These are phyloP conservation scores for Pyrus pyrifolia DNA, from an alignment of 306 rosid genomes.

Conservation along the genomic window DNA sequence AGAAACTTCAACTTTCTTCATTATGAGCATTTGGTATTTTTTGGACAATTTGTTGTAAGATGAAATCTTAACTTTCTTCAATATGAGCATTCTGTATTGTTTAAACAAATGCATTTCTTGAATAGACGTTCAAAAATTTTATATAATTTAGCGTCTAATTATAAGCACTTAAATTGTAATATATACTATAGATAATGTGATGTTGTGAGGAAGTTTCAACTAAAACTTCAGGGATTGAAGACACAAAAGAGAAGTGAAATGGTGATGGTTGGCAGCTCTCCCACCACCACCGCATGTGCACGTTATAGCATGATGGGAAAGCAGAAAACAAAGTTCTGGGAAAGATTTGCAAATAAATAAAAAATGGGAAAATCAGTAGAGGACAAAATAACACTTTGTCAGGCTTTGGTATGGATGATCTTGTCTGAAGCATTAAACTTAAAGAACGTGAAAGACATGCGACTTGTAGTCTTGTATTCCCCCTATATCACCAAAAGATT, in stretches of 20 bases:
- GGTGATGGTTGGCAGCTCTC: neutral
- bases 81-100: too few species aligned
- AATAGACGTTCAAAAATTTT: too few species aligned
- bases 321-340: neutral
- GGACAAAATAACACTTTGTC: slow-evolving; percentile 1
- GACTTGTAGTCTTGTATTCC: neutral
- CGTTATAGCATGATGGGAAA: neutral
- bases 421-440: neutral
- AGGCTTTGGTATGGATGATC: neutral
- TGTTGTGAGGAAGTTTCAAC: neutral
- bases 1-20: too few species aligned
- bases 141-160: too few species aligned
- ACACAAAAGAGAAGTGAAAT: too few species aligned
- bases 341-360: neutral
- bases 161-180: too few species aligned
- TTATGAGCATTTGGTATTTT: too few species aligned
- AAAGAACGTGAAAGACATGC: neutral
- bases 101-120: too few species aligned
- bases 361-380: neutral
- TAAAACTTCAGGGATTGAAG: neutral
- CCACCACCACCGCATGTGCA: neutral
- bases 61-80: too few species aligned
- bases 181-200: neutral
- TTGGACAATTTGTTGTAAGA: too few species aligned
- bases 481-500: neutral